A percentile compares a stretch with the other conserved stretches of the same genome.
phyloP scores from a whole-genome alignment of 441 rosid genomes.

The Cnidoscolus chayamansa region DNA sequence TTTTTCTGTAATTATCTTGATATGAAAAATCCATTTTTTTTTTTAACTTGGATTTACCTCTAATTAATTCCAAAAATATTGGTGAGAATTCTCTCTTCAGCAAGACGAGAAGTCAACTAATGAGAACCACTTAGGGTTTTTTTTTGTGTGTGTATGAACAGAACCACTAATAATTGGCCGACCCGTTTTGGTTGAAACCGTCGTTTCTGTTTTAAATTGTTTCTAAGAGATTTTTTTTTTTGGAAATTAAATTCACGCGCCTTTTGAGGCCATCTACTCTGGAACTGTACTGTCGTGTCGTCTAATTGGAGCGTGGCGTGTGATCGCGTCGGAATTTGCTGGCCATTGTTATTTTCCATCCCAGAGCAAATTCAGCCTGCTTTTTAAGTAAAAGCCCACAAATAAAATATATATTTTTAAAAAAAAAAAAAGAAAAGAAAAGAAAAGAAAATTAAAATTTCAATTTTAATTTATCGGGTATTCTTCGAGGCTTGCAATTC shows the following conservation, averaged over 20 bases:
- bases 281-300: not conserved
- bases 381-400: not conserved
- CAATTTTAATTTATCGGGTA: not conserved
- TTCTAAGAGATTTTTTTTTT: too few species aligned
- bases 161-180: too few species aligned
- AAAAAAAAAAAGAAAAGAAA: not conserved
- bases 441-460: not conserved
- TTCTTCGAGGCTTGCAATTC: not conserved
- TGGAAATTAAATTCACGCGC: not conserved
- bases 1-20: too few species aligned
- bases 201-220: not conserved
- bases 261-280: not conserved
- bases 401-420: not conserved
- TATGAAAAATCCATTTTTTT: too few species aligned
- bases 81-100: too few species aligned
- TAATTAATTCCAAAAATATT: too few species aligned
- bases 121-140: too few species aligned
- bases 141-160: too few species aligned
- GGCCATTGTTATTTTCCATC: not conserved
- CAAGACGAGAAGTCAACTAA: too few species aligned
- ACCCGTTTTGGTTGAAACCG: not conserved
- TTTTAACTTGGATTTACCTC: too few species aligned
- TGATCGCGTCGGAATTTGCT: not conserved
- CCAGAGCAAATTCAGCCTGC: not conserved
- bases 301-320: not conserved